Conservation (phyloP, 768 basidiomycete genomes). For the Candolleomyces eurysporus region DNA sequence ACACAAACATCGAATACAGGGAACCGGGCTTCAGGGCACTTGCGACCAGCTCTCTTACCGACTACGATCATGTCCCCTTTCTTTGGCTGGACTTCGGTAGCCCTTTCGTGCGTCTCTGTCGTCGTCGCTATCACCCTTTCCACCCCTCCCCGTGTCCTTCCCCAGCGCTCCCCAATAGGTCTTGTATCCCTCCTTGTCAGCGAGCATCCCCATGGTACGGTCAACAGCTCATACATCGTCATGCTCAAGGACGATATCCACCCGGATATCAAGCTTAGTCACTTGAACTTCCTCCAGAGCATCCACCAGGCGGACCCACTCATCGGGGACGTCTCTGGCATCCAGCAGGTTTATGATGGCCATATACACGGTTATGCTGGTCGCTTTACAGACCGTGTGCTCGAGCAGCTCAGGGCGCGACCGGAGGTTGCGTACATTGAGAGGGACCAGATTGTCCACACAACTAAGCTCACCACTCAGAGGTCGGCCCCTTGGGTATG, state of each 20-base stretch:
- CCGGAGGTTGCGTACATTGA: conserved; percentile 94
- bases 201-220: conserved; percentile 64
- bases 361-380: conserved; percentile 81
- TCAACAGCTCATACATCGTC: conserved; percentile 93
- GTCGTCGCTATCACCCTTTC: conserved; percentile 48
- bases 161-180: conserved; percentile 41
- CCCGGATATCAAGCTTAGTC: conserved; percentile 59
- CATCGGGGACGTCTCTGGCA: conserved; percentile 48
- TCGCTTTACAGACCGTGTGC: conserved; percentile 61
- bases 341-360: conserved; percentile 76
- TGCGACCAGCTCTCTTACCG: not conserved
- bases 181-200: conserved; percentile 60
- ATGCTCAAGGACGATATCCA: conserved; percentile 75
- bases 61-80: conserved; percentile 43
- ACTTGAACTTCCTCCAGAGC: conserved; percentile 74
- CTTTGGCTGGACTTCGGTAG: conserved; percentile 41
- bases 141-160: conserved; percentile 33
- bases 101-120: conserved; percentile 35
- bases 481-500: conserved; percentile 81
- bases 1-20: too few relatives aligned
- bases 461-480: conserved; percentile 55
- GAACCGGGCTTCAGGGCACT: too few relatives aligned
- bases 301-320: conserved; percentile 56
- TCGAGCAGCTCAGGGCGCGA: conserved; percentile 74
- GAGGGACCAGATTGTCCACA: conserved; percentile 86